Conservation (phyloP, 176 grass and related monocot genomes). For the Carex cristatella region DNA sequence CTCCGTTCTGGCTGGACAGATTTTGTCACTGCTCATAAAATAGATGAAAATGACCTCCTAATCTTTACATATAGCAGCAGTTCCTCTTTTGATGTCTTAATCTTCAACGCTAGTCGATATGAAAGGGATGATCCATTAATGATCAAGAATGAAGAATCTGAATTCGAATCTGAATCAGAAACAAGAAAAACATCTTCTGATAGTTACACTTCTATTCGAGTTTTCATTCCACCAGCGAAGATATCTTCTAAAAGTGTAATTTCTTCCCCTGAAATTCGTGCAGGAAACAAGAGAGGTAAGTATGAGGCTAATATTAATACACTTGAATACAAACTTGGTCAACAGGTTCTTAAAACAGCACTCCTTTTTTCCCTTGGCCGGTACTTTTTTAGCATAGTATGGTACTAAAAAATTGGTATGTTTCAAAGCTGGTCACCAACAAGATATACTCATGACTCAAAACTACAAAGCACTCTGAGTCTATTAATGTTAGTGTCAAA, state of each 20-base stretch:
- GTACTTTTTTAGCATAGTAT: neutral
- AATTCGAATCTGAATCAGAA: neutral
- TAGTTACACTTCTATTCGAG: neutral
- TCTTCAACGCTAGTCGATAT: conserved; percentile 39
- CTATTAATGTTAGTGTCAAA: neutral
- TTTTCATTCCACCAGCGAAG: neutral
- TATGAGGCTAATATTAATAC: neutral
- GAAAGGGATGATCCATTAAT: conserved; percentile 31
- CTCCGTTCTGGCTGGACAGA: conserved; percentile 38
- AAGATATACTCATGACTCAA: neutral
- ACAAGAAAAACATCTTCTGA: neutral
- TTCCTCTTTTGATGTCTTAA: conserved; percentile 34
- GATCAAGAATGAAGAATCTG: neutral
- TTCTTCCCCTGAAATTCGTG: neutral
- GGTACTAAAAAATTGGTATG: neutral
- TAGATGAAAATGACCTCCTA: conserved; percentile 39
- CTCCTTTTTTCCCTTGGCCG: neutral
- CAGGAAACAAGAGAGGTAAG: neutral
- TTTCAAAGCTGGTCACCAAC: neutral
- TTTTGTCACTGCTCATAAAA: conserved; percentile 37
- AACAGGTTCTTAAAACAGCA: neutral
- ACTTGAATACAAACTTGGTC: neutral
- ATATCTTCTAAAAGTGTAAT: neutral
- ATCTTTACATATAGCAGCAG: conserved; percentile 33
- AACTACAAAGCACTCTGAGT: neutral